Base-by-base conservation (phyloP, 805 yeast species). In the Candida endomychidarum region DNA sequence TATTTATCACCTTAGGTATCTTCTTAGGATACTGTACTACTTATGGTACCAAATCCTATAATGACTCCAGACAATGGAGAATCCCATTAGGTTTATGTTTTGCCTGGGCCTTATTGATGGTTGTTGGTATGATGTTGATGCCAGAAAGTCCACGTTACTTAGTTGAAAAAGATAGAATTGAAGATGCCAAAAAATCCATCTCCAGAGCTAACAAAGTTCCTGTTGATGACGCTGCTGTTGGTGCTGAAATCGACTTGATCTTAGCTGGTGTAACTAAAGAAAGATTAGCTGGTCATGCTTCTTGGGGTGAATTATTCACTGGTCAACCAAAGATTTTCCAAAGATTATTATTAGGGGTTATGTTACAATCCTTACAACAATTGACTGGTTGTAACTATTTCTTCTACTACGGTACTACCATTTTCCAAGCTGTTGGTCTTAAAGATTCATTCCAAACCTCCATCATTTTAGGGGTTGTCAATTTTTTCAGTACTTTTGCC, bases 121-220 rank as follows among this genome's bases (percentile, higher is more conserved):
- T 73, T 32, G 49, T 56, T 29, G 81, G 78, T 58, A 72, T 74
- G 78, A 49, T 69, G 24, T 65, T 69, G 48, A 78, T 80, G 74
- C 87, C 87, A 28, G 88, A 82, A 63, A 78, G 85, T 28, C 84
- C 88, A 46, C 67, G 84, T 54, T 82, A 54, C 65, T 70, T 81
- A 61, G 66, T 78, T 51, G 78, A 73, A 57, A 63, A 63, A 45
- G 68, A 63, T 30, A 68, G 61, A 41, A 46, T 68, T 21, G 81
- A 76, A 28, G 77, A 75, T 38, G 87, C 87, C 26, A 73, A 58
- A 51, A 45, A 47, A 3, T 72, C 83, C 7, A 58, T 81, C 46
- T 77, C 83, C 16, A 72, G 57, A 50, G 74, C 81, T 40, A 80
- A 82, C 71, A 79, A 75, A 56, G 68, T 73, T 32, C 50, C 72